Conservation (phyloP, 768 basidiomycete genomes). For the Piloderma croceum region DNA sequence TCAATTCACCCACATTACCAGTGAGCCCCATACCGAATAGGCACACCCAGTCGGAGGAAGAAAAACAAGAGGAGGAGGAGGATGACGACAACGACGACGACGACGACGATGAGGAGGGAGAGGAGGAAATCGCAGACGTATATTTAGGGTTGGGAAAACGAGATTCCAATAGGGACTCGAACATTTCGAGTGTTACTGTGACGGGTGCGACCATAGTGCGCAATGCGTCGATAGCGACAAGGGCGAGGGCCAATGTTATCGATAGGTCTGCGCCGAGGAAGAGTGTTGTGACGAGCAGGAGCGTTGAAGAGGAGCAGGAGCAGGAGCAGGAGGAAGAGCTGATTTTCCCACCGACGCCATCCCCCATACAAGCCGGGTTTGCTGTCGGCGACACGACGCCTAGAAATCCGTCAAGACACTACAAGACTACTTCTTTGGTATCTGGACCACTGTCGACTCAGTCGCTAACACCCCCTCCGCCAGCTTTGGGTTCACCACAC, state of each 20-base stretch:
- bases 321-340: no score
- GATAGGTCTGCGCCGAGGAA: constrained; percentile 11
- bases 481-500: constrained; percentile 38
- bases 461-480: no score
- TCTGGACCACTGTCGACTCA: constrained; percentile 19
- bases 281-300: no score
- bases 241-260: constrained; percentile 49
- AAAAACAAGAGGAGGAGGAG: neutral
- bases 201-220: constrained; percentile 38
- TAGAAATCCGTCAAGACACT: constrained; percentile 15
- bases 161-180: constrained; percentile 38
- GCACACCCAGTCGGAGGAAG: constrained; percentile 1
- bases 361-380: no score
- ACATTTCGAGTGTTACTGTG: constrained; percentile 41
- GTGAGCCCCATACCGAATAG: constrained; percentile 7
- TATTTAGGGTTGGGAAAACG: constrained; percentile 8
- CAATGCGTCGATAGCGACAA: constrained; percentile 42
- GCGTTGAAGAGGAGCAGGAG: no score
- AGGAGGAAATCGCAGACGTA: constrained; percentile 14
- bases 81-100: neutral
- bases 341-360: no score
- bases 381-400: no score
- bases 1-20: constrained; percentile 24
- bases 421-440: constrained; percentile 21
- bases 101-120: constrained; percentile 2